Evolutionary conservation across 192 early-diverging fungal genomes (phyloP), one percentile per base, ranked within the genome.

Genomic region (Phlyctochytrium planicorne): DNA sequence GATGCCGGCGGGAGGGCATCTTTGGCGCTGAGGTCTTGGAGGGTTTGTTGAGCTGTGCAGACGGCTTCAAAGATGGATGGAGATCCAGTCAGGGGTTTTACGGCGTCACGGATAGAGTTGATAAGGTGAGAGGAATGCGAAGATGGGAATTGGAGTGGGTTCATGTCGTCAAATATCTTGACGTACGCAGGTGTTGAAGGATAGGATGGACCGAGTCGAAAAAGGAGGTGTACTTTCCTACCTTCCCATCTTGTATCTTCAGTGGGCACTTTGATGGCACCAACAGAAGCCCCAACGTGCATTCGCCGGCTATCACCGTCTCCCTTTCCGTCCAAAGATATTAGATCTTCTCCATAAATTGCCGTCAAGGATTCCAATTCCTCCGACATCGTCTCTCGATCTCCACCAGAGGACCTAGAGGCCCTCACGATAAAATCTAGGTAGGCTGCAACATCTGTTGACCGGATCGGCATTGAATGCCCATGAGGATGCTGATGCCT

Each of bases 61-160:
- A 66, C 50, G 27, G 70, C 70, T 23, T 72, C 70, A 34, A 72
- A 72, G 16, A 72, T 17, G 37, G 63, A 52, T 2, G 64, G 2
- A 27, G 55, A 47, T 27, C 70, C 70, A 17, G 24, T 14, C 25
- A 72, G 24, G 12, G 53, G 40, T 32, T 30, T 30, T 2, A 66
- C 52, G 36, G 64, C 37, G 1, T 23, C 31, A 16, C 25, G 16
- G 25, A 72, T 53, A 2, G 63, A 30, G 30, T 40, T 59, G 1
- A 66, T 6, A 2, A 72, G 32, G 4, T 36, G 36, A 16, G 59
- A 14, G 35, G 59, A 63, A 25, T 34, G 50, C 6, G 53, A 10
- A 20, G 63, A 72, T 2, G 55, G 32, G 23, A 72, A 66, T 62
- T 72, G 63, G 0, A 72, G 59, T 64, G 66, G 65, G 1, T 64